Evolutionary conservation across 805 yeast genomes (phyloP), one percentile per base, ranked within the genome.

Genomic region (Candida sithepensis): DNA sequence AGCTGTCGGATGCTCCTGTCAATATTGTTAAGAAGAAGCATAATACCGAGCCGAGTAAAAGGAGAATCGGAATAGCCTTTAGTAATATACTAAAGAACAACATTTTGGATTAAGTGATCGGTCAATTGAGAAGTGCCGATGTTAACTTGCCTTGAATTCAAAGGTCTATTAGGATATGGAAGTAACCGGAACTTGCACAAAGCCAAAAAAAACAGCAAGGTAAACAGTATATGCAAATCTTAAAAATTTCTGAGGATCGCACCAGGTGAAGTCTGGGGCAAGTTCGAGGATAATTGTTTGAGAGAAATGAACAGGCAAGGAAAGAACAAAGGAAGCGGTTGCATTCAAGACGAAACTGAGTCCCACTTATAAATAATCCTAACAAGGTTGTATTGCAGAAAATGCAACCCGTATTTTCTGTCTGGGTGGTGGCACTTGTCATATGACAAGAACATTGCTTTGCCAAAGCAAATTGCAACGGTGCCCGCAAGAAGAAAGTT

Each of bases 21-120:
- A 89, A 73, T 21, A 88, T 69, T 46, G 82, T 72, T 59, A 90
- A 80, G 53, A 88, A 73, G 48, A 82, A 69, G 34, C 81, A 67
- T 45, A 83, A 61, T 24, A 73, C 65, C 9, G 85, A 75, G 24
- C 79, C 63, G 3, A 53, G 37, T 28, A 52, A 36, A n/a, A 56
- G 39, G 2, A 57, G 16, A 3, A 52, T 41, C 9, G 56, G 46
- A 4, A 53, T 14, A 6, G 20, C 10, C 18, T 21, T 36, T 10
- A 23, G 9, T 39, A 63, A 20, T 10, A 22, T 19, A 20, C 24
- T 14, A 10, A 19, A 26, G 13, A 46, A 33, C 5, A 19, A 30
- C 19, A 46, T 42, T 22, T 16, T 12, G 20, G 18, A 10, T 32
- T 20, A 33, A 24, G 22, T 20, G 16, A 12, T 21, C 14, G 23